Evolutionary conservation across 2,329 filamentous ascomycete species (phyloP).

Genomic region (Trichoderma sp.): DNA sequence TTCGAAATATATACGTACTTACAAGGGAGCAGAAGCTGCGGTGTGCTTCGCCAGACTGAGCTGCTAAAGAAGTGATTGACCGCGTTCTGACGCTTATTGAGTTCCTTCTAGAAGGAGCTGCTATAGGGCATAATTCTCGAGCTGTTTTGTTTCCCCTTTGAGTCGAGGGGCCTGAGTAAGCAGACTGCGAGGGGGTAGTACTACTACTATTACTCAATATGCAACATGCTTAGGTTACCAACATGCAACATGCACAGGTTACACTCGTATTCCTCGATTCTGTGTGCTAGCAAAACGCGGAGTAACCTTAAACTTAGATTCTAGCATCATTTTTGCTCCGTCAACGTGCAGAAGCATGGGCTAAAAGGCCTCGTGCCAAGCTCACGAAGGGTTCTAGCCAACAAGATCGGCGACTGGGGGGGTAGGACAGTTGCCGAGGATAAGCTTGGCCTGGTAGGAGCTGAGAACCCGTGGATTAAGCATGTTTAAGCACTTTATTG

Average conservation of each 20-base stretch:
- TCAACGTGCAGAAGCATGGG: neutral
- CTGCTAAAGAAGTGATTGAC: neutral
- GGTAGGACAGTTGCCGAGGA: neutral
- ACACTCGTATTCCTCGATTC: neutral
- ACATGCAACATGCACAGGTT: neutral
- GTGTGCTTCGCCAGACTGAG: neutral
- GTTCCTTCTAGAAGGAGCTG: neutral
- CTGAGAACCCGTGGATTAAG: neutral
- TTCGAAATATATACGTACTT: neutral
- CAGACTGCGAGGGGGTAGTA: neutral
- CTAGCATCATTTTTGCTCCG: neutral
- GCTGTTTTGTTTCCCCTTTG: neutral
- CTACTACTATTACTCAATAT: neutral
- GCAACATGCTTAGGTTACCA: neutral
- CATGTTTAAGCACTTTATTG: neutral
- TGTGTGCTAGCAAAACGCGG: neutral
- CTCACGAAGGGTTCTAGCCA: neutral
- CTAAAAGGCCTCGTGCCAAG: neutral
- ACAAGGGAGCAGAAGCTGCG: neutral
- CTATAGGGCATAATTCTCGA: neutral
- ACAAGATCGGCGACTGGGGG: neutral
- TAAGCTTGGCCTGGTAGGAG: neutral
- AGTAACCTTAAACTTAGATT: conserved; percentile 10
- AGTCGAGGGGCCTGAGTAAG: neutral
- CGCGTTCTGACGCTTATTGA: neutral